These are phyloP conservation scores for Kalmusia sp. DNA, from an alignment of 2,329 filamentous ascomycete species.

Conservation along the genomic window DNA sequence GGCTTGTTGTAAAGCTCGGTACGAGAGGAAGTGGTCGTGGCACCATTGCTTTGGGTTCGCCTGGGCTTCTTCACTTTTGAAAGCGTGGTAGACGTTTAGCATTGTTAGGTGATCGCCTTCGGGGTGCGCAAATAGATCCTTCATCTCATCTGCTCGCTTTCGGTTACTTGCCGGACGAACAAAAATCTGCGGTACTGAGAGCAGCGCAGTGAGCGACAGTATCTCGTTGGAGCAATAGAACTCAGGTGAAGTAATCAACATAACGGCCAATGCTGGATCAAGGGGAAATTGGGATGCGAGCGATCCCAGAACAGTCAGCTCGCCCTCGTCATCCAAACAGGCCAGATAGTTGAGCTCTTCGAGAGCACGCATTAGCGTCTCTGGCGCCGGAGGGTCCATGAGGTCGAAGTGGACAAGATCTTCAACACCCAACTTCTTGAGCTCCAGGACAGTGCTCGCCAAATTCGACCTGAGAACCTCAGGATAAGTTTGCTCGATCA, in stretches of 20 bases:
- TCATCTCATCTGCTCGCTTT: slow-evolving; percentile 97
- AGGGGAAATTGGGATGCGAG: slow-evolving; percentile 95
- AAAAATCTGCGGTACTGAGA: slow-evolving; percentile 95
- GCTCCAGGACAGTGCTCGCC: slow-evolving; percentile 90
- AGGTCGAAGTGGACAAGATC: slow-evolving; percentile 98
- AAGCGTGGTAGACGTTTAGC: slow-evolving; percentile 97
- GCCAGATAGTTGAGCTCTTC: slow-evolving; percentile 98
- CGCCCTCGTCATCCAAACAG: slow-evolving; percentile 94
- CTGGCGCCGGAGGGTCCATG: slow-evolving; percentile 97
- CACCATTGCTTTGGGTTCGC: slow-evolving; percentile 89
- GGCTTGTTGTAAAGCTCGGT: slow-evolving; percentile 85
- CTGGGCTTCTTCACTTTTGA: slow-evolving; percentile 77
- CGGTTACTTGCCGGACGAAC: slow-evolving; percentile 83
- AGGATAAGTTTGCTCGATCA: slow-evolving; percentile 96
- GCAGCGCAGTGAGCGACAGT: slow-evolving; percentile 88
- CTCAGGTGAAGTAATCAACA: slow-evolving; percentile 96
- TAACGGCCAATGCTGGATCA: slow-evolving; percentile 91
- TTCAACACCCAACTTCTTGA: slow-evolving; percentile 96
- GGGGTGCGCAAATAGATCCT: slow-evolving; percentile 86
- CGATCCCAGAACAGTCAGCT: slow-evolving; percentile 83
- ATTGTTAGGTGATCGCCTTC: slow-evolving; percentile 96
- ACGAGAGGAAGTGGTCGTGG: slow-evolving; percentile 93
- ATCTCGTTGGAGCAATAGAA: slow-evolving; percentile 99
- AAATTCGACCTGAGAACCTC: slow-evolving; percentile 95
- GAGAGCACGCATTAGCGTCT: slow-evolving; percentile 96